Percentiles rank a stretch among this genome's conserved stretches.
phyloP scores from a whole-genome alignment of 441 rosid genomes.

The Theobroma grandiflorum region DNA sequence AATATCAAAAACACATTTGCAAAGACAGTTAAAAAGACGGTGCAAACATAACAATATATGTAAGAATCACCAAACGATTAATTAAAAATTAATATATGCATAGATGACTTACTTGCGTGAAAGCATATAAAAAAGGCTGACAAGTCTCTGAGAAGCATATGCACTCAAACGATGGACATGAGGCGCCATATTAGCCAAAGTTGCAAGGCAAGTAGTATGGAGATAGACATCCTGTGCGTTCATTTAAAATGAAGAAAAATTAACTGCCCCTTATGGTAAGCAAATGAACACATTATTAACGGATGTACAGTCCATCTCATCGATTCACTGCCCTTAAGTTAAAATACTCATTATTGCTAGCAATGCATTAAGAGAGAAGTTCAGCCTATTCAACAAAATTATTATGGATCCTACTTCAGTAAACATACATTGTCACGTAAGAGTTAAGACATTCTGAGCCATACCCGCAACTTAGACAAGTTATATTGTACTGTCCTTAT shows the following conservation, averaged over 20 bases:
- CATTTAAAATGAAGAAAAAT: neutral
- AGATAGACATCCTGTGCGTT: conserved; percentile 91
- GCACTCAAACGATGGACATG: conserved; percentile 97
- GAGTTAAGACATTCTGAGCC: conserved; percentile 35
- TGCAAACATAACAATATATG: conserved; percentile 15
- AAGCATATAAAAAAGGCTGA: conserved; percentile 98
- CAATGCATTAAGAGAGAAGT: conserved; percentile 7
- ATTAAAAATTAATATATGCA: conserved; percentile 16
- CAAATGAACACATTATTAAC: conserved; percentile 4
- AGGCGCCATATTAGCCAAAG: conserved; percentile 99
- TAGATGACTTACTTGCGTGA: conserved; percentile 79
- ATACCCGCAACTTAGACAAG: conserved; percentile 97
- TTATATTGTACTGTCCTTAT: conserved; percentile 98
- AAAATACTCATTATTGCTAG: neutral
- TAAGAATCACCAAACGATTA: conserved; percentile 14
- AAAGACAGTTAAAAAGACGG: conserved; percentile 23
- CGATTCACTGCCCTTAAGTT: neutral
- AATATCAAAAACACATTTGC: conserved; percentile 35
- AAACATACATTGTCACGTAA: neutral
- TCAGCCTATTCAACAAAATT: conserved; percentile 7
- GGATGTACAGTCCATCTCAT: neutral
- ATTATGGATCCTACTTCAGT: neutral
- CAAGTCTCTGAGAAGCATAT: conserved; percentile 97
- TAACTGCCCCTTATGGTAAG: neutral
- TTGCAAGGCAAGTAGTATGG: conserved; percentile 97